These are phyloP conservation scores for Periconia sp. DNA, from an alignment of 2,329 filamentous ascomycete genomes.

Conservation along the genomic window DNA sequence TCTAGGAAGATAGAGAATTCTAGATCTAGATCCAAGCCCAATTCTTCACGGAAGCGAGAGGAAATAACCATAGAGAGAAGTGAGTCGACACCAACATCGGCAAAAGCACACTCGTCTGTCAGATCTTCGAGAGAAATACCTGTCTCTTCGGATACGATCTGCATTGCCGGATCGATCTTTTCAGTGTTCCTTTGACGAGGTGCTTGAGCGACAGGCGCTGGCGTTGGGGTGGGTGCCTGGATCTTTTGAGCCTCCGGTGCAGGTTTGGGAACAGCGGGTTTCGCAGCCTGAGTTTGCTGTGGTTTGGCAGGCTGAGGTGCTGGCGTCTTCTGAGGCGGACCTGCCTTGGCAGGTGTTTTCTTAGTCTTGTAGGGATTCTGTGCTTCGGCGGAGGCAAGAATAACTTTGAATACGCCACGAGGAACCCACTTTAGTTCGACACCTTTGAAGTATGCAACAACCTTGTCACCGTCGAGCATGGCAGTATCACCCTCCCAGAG, in stretches of 20 bases:
- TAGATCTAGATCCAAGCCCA: conserved; percentile 19
- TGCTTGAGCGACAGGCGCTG: neutral
- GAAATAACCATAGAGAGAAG: conserved; percentile 25
- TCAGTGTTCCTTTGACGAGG: neutral
- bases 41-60: conserved; percentile 24
- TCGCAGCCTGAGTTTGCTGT: neutral
- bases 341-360: neutral
- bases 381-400: too few relatives aligned
- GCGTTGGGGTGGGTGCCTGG: neutral
- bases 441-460: conserved; percentile 9
- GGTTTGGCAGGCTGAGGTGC: neutral
- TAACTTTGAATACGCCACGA: neutral
- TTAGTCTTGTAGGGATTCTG: too few relatives aligned
- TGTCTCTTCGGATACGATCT: conserved; percentile 32
- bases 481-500: conserved; percentile 12
- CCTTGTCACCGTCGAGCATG: conserved; percentile 12
- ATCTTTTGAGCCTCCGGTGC: neutral
- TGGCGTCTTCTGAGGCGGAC: neutral
- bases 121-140: conserved; percentile 28
- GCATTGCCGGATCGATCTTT: neutral
- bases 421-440: neutral
- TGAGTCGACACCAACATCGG: conserved; percentile 33
- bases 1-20: conserved; percentile 52
- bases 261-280: neutral
- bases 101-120: conserved; percentile 24